These are phyloP conservation scores for Coemansia sp. DNA, from an alignment of 192 early-diverging fungal species.

Conservation along the genomic window DNA sequence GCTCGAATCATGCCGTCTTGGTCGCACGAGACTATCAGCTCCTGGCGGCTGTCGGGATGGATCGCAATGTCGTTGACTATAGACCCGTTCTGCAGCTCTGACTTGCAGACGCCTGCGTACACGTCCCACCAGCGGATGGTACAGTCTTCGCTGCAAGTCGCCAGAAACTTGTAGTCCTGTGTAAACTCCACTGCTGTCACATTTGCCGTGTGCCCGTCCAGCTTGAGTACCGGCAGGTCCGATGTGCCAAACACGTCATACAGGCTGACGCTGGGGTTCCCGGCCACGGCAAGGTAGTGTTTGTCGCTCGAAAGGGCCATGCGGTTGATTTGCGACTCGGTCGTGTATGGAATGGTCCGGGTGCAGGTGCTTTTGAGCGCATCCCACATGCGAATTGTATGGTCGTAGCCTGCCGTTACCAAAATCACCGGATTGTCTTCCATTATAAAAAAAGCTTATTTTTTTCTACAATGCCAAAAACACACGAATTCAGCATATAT, in stretches of 20 bases:
- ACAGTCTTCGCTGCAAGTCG: conserved; percentile 51
- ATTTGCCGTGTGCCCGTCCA: conserved; percentile 51
- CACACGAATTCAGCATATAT: conserved; percentile 38
- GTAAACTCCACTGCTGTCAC: conserved; percentile 53
- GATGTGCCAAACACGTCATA: conserved; percentile 51
- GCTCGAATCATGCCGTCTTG: conserved; percentile 44
- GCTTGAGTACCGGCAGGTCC: conserved; percentile 42
- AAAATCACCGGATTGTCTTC: conserved; percentile 51
- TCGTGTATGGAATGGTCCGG: conserved; percentile 49
- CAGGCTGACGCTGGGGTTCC: conserved; percentile 48
- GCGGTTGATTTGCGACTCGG: conserved; percentile 52
- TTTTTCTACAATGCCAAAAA: conserved; percentile 6
- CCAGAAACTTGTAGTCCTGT: conserved; percentile 49
- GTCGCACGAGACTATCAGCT: conserved; percentile 50
- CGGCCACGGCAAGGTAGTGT: conserved; percentile 52
- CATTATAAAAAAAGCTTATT: conserved; percentile 15
- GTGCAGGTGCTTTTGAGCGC: conserved; percentile 54
- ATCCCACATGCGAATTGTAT: conserved; percentile 56
- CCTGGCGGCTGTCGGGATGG: conserved; percentile 45
- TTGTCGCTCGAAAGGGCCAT: conserved; percentile 53
- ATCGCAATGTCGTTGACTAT: conserved; percentile 51
- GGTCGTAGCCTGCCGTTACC: conserved; percentile 52
- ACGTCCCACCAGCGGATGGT: conserved; percentile 54
- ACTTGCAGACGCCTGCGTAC: conserved; percentile 43
- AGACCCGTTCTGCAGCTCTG: conserved; percentile 38